Percentiles rank a stretch among this genome's conserved stretches.
Conservation (phyloP, 2,329 filamentous ascomycete genomes). For the Pseudogymnoascus sp. region DNA sequence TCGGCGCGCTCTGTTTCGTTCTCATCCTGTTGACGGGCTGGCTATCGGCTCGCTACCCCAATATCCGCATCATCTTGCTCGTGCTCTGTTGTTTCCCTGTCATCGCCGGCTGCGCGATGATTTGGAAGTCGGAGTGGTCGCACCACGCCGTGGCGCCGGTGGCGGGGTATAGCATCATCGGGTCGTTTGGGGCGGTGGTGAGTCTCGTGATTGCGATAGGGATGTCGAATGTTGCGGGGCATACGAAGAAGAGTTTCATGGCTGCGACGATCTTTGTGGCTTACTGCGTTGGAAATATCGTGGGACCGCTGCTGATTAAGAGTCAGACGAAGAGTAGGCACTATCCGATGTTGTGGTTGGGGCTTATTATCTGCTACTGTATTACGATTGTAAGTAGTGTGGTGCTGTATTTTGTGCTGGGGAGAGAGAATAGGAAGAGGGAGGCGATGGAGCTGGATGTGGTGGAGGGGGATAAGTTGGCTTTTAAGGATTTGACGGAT, state of each 20-base stretch:
- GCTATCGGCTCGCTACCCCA: slow-evolving; percentile 50
- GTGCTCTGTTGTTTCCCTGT: slow-evolving; percentile 63
- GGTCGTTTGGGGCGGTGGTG: slow-evolving; percentile 66
- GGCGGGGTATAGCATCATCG: slow-evolving; percentile 63
- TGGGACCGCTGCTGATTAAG: slow-evolving; percentile 64
- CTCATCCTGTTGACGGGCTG: slow-evolving; percentile 61
- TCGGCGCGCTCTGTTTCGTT: slow-evolving; percentile 61
- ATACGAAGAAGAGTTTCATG: slow-evolving; percentile 74
- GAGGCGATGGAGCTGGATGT: slow-evolving; percentile 46
- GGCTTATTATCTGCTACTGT: slow-evolving; percentile 61
- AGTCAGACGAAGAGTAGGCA: slow-evolving; percentile 58
- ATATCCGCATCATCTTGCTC: slow-evolving; percentile 60
- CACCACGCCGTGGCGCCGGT: slow-evolving; percentile 60
- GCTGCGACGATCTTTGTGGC: slow-evolving; percentile 67
- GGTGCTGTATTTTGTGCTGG: slow-evolving; percentile 51
- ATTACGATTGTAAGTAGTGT: slow-evolving; percentile 56
- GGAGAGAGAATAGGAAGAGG: slow-evolving; percentile 49
- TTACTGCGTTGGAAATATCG: slow-evolving; percentile 70
- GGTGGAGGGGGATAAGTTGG: slow-evolving; percentile 54
- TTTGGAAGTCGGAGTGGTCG: slow-evolving; percentile 58
- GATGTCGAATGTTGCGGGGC: slow-evolving; percentile 64
- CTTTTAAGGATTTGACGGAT: slow-evolving; percentile 63
- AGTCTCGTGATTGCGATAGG: slow-evolving; percentile 51
- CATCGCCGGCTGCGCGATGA: slow-evolving; percentile 65
- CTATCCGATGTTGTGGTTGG: slow-evolving; percentile 65